Percentiles rank a stretch among this genome's conserved stretches.
Conservation (phyloP, 2,329 filamentous ascomycete genomes). For the Alternaria sp. region DNA sequence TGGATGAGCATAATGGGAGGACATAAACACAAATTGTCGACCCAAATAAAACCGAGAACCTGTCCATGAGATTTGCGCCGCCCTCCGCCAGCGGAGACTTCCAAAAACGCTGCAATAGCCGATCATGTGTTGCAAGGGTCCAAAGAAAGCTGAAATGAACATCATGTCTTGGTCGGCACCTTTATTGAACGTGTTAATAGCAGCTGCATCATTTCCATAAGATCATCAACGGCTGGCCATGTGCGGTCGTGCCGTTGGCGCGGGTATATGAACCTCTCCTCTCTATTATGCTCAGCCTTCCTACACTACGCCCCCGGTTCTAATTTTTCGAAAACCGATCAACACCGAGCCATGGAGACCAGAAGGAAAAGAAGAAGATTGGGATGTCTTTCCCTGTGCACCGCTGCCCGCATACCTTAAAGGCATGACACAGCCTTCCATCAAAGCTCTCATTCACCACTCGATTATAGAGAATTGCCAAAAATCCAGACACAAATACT, state of each 20-base stretch:
- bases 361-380: accelerated
- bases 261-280: neutral
- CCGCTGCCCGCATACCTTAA: neutral
- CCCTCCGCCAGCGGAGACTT: neutral
- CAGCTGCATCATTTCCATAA: neutral
- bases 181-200: accelerated
- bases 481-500: neutral
- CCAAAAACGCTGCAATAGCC: accelerated
- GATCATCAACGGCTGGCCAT: neutral
- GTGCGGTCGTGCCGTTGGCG: neutral
- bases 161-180: neutral
- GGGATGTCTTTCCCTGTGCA: neutral
- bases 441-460: neutral
- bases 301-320: accelerated
- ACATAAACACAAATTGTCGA: neutral
- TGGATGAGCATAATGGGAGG: neutral
- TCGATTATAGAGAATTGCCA: neutral
- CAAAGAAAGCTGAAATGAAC: neutral
- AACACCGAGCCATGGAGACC: neutral
- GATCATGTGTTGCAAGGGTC: neutral
- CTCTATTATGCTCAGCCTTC: neutral
- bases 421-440: neutral
- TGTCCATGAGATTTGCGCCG: neutral
- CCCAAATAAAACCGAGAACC: neutral
- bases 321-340: too few relatives aligned